A percentile compares a stretch with the other conserved stretches of the same genome.
Evolutionary conservation across 148 eudicot species (phyloP).

Genomic region (Mesembryanthemum crystallinum): DNA sequence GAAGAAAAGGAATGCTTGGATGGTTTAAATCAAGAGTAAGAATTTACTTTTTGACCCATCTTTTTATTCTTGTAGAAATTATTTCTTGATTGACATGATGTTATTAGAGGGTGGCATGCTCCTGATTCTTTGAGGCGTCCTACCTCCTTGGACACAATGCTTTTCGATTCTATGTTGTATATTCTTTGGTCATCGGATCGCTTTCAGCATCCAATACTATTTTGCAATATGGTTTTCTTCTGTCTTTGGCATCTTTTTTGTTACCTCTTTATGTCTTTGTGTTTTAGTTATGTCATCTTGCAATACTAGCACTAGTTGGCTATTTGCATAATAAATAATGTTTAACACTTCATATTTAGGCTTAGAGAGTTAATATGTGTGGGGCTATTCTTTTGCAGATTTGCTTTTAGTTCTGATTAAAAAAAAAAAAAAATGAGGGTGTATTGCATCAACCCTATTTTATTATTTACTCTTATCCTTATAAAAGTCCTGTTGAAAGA

Average conservation of each 20-base stretch:
- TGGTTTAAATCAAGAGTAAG: slow-evolving; percentile 27
- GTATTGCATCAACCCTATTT: not conserved
- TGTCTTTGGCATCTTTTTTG: not conserved
- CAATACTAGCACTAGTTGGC: not conserved
- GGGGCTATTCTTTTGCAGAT: not conserved
- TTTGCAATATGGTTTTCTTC: not conserved
- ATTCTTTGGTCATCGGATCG: not conserved
- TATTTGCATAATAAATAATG: not conserved
- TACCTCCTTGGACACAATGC: not conserved
- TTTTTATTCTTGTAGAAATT: not conserved
- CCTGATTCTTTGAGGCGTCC: not conserved
- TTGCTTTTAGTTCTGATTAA: not conserved
- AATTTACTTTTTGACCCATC: not conserved
- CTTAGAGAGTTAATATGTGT: not conserved
- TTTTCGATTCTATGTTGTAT: not conserved
- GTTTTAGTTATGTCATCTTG: not conserved
- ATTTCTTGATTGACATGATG: slow-evolving; percentile 1
- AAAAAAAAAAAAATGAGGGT: not conserved
- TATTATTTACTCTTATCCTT: too few relatives aligned
- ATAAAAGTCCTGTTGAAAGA: too few relatives aligned
- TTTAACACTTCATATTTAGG: not conserved
- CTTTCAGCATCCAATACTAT: not conserved
- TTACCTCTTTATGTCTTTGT: not conserved
- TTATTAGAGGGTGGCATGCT: not conserved
- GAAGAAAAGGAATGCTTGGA: slow-evolving; percentile 29